A percentile compares a stretch with the other conserved stretches of the same genome.
phyloP scores from a whole-genome alignment of 108 stramenopile genomes.

The Aurantiochytrium sp. region DNA sequence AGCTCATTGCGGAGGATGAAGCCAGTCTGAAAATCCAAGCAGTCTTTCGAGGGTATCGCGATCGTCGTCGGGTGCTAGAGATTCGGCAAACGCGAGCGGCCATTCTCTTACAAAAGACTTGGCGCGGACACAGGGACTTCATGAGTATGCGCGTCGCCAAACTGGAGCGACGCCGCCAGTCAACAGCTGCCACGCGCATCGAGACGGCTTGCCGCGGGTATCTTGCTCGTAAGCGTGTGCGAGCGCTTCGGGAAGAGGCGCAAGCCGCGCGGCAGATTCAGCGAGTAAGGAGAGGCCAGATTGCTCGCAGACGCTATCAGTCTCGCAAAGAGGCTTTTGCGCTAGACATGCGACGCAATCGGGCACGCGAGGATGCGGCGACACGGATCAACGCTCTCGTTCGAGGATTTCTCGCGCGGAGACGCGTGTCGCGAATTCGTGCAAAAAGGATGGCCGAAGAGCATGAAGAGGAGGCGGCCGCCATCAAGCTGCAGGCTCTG shows the following conservation, averaged over 20 bases:
- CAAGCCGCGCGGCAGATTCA: neutral
- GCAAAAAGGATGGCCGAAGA: neutral
- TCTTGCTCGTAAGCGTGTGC: neutral
- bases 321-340: neutral
- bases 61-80: neutral
- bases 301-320: neutral
- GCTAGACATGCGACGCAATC: neutral
- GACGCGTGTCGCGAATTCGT: neutral
- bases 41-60: neutral
- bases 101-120: neutral
- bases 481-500: neutral
- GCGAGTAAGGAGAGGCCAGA: neutral
- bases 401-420: neutral
- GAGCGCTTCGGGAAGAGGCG: neutral
- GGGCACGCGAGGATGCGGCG: neutral
- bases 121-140: neutral
- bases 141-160: neutral
- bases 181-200: neutral
- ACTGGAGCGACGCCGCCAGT: neutral
- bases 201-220: neutral
- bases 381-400: neutral
- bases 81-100: neutral
- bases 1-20: neutral
- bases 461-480: neutral
- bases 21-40: neutral